Percentiles rank a stretch among this genome's conserved stretches.
phyloP scores from a whole-genome alignment of 2,329 filamentous ascomycete genomes.

The Coniochaeta hoffmannii region DNA sequence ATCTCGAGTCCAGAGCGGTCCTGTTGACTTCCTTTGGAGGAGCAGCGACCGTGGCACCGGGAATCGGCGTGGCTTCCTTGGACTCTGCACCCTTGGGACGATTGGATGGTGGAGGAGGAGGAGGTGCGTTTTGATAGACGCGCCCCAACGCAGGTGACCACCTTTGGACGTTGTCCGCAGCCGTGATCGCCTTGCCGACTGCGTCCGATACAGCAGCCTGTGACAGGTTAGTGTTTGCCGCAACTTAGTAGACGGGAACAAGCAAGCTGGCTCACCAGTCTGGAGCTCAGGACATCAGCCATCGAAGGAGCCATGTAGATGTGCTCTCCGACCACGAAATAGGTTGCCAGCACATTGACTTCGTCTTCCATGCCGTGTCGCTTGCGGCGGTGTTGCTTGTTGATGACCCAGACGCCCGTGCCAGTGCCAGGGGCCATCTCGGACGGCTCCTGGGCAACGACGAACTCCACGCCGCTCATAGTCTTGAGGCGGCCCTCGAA shows the following conservation, averaged over 20 bases:
- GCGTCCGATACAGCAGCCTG: conserved; percentile 49
- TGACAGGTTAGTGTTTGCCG: not conserved
- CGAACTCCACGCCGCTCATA: conserved; percentile 61
- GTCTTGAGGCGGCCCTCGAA: conserved; percentile 56
- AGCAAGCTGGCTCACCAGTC: conserved; percentile 41
- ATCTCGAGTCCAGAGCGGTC: conserved; percentile 31
- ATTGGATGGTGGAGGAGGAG: conserved; percentile 20
- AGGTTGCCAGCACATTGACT: conserved; percentile 50
- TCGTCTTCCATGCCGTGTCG: conserved; percentile 47
- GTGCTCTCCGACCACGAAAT: conserved; percentile 59
- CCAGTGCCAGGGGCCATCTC: conserved; percentile 53
- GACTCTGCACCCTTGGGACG: conserved; percentile 26
- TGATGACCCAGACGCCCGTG: conserved; percentile 62
- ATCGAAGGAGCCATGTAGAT: conserved; percentile 60
- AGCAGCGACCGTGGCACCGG: conserved; percentile 20
- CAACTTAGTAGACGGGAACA: not conserved
- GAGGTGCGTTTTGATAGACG: conserved; percentile 35
- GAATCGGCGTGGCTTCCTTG: conserved; percentile 40
- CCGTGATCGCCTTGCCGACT: conserved; percentile 44
- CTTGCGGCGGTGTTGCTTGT: conserved; percentile 59
- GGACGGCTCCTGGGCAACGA: conserved; percentile 57
- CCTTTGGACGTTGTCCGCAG: conserved; percentile 40
- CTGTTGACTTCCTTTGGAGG: conserved; percentile 25
- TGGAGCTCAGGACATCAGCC: conserved; percentile 49
- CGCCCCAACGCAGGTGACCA: conserved; percentile 50